phyloP scores from a whole-genome alignment of 2,329 filamentous ascomycete genomes.

The Botrytis fragariae region DNA sequence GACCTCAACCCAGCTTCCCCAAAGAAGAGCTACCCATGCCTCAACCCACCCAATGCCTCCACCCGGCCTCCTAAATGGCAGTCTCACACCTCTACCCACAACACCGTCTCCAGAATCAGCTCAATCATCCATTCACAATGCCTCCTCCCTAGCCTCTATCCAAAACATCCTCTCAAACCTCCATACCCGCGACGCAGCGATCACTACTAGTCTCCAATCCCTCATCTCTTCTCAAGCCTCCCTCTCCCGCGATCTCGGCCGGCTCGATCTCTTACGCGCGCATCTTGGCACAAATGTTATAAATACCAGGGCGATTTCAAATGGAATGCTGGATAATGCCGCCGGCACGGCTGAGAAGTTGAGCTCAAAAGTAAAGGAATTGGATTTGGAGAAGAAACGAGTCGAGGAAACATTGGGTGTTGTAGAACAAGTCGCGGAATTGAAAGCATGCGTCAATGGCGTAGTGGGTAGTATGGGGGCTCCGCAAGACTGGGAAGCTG shows the following conservation, averaged over 20 bases:
- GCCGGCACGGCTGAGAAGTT: slow-evolving; percentile 82
- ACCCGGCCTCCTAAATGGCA: slow-evolving; percentile 39
- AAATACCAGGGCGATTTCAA: slow-evolving; percentile 77
- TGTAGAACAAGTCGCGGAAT: slow-evolving; percentile 93
- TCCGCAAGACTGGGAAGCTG: slow-evolving; percentile 97
- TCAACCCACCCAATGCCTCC: slow-evolving; percentile 39
- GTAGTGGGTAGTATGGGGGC: slow-evolving; percentile 96
- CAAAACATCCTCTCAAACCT: slow-evolving; percentile 72
- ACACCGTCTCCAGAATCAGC: slow-evolving; percentile 22
- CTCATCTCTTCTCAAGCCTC: slow-evolving; percentile 82
- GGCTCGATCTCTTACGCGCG: slow-evolving; percentile 85
- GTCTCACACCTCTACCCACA: slow-evolving; percentile 24
- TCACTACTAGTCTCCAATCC: slow-evolving; percentile 71
- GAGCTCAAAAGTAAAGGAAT: slow-evolving; percentile 78
- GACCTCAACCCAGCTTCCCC: slow-evolving; percentile 21
- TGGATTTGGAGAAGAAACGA: slow-evolving; percentile 87
- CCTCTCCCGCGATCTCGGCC: slow-evolving; percentile 79
- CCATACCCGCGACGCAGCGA: slow-evolving; percentile 69
- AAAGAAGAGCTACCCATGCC: slow-evolving; percentile 33
- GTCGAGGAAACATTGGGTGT: slow-evolving; percentile 89
- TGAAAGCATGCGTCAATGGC: slow-evolving; percentile 93
- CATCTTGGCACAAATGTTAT: slow-evolving; percentile 84
- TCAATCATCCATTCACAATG: slow-evolving; percentile 56
- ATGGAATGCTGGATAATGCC: slow-evolving; percentile 85
- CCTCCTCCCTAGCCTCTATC: slow-evolving; percentile 74